A percentile compares a stretch with the other conserved stretches of the same genome.
These are phyloP conservation scores for Aspergillus sp. DNA, from an alignment of 2,329 filamentous ascomycete genomes.

Conservation along the genomic window DNA sequence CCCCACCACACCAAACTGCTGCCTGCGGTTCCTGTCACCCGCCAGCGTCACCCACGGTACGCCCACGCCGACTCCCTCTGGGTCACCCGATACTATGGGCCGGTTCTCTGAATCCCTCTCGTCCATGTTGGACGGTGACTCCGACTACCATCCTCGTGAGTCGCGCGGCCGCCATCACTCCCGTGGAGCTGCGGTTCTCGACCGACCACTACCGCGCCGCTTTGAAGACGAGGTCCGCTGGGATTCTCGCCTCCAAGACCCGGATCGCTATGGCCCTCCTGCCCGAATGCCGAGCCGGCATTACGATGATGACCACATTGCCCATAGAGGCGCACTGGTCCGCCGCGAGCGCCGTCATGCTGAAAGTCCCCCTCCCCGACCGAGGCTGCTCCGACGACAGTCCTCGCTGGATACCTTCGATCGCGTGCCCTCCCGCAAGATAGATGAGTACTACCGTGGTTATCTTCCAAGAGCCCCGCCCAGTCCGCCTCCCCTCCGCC, in stretches of 20 bases:
- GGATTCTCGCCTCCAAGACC: constrained; percentile 42
- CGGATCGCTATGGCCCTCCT: constrained; percentile 46
- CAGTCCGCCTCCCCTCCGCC: constrained; percentile 51
- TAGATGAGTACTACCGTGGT: constrained; percentile 39
- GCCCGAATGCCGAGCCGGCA: constrained; percentile 37
- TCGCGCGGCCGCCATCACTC: constrained; percentile 41
- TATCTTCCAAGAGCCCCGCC: constrained; percentile 59
- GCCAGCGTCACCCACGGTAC: constrained; percentile 39
- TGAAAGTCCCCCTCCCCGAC: constrained; percentile 58
- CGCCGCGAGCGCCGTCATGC: constrained; percentile 61
- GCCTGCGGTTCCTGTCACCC: constrained; percentile 33
- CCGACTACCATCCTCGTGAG: constrained; percentile 44
- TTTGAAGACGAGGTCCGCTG: constrained; percentile 40
- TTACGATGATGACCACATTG: constrained; percentile 45
- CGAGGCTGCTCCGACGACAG: constrained; percentile 72
- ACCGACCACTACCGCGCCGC: constrained; percentile 36
- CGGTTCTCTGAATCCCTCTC: constrained; percentile 40
- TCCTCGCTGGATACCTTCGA: constrained; percentile 91
- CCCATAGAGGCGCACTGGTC: constrained; percentile 53
- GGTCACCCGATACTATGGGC: constrained; percentile 31
- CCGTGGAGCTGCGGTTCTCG: constrained; percentile 36
- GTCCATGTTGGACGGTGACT: constrained; percentile 39
- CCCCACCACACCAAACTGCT: constrained; percentile 18
- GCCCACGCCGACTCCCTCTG: constrained; percentile 5
- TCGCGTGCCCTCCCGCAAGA: constrained; percentile 63